Evolutionary conservation across 2,329 filamentous ascomycete species (phyloP).

Genomic region (Fusarium sp.): DNA sequence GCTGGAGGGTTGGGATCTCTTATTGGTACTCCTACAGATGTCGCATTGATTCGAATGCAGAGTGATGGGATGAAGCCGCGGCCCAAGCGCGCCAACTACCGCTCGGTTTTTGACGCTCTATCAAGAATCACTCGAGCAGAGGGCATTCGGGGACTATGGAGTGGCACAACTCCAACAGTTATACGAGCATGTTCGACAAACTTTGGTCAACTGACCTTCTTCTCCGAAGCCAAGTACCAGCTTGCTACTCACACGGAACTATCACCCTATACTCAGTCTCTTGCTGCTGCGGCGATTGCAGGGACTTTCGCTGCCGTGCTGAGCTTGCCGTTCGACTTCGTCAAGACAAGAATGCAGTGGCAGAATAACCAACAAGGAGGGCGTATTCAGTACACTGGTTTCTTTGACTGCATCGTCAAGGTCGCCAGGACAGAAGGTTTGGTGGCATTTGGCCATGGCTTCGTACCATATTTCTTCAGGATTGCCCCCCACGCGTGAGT

Average conservation of each 20-base stretch:
- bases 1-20: background rate
- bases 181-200: background rate
- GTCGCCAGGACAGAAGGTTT: background rate
- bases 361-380: background rate
- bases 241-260: background rate
- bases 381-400: background rate
- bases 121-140: background rate
- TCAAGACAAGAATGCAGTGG: background rate
- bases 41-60: background rate
- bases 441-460: background rate
- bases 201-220: background rate
- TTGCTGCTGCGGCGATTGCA: background rate
- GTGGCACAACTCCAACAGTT: background rate
- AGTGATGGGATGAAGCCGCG: background rate
- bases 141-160: background rate
- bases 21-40: background rate
- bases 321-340: background rate
- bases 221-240: background rate
- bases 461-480: background rate
- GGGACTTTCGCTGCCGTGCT: background rate
- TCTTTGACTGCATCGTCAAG: background rate
- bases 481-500: background rate
- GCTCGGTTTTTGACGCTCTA: background rate
- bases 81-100: background rate
- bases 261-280: background rate